These are phyloP conservation scores for Alternaria triticina DNA, from an alignment of 2,329 filamentous ascomycete genomes.

Conservation along the genomic window DNA sequence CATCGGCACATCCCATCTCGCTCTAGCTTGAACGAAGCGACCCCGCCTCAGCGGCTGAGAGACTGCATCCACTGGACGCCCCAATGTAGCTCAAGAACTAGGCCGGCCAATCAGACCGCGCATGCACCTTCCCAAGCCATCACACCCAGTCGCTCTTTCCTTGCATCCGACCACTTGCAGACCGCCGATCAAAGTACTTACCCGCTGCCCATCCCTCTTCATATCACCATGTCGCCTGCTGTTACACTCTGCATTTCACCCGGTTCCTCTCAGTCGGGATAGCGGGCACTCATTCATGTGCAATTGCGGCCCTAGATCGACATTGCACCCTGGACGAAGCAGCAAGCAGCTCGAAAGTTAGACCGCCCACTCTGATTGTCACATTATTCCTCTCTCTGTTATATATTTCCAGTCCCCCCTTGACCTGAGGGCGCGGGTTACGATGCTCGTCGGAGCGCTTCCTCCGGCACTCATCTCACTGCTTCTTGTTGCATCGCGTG, in stretches of 20 bases:
- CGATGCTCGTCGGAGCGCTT: conserved; percentile 37
- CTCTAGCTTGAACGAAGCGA: conserved; percentile 19
- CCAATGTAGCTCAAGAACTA: conserved; percentile 31
- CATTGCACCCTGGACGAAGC: conserved; percentile 11
- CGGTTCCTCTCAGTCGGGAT: conserved; percentile 31
- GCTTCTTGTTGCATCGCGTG: conserved; percentile 31
- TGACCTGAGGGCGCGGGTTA: conserved; percentile 9
- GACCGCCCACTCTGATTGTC: conserved; percentile 4
- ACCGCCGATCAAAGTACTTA: conserved; percentile 27
- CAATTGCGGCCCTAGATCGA: conserved; percentile 19
- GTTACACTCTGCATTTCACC: conserved; percentile 29
- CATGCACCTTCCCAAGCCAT: conserved; percentile 23
- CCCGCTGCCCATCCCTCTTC: conserved; percentile 25
- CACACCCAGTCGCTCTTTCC: conserved; percentile 27
- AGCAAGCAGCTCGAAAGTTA: conserved; percentile 6
- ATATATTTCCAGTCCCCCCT: conserved; percentile 2
- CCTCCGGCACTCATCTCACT: conserved; percentile 34
- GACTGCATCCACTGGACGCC: conserved; percentile 40
- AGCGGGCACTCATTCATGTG: conserved; percentile 14
- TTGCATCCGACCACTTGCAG: conserved; percentile 36
- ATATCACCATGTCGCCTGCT: conserved; percentile 37
- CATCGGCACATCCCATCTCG: not conserved
- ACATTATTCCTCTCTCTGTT: conserved; percentile 5
- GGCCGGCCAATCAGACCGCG: conserved; percentile 37
- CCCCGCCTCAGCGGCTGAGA: conserved; percentile 45